Base-by-base conservation (phyloP, 345 rosid species). In the Gossypium raimondii region DNA sequence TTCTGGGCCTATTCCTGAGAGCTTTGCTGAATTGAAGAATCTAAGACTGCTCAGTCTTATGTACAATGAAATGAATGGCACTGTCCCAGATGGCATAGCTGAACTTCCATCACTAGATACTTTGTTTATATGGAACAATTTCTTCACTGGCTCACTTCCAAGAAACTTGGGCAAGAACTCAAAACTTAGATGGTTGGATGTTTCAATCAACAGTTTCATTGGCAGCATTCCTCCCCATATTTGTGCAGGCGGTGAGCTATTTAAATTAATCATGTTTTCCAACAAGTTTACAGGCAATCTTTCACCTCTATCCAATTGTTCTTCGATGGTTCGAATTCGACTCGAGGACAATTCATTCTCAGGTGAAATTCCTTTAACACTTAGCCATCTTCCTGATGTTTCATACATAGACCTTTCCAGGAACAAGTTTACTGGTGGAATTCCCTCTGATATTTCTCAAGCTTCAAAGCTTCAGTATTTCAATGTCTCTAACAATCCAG, bases 61-160 rank as follows among this genome's bases (percentile, higher is more conserved):
- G 97, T 91, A 81, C 76, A 94, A 94, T 82, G 89, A 89, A 50
- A 83, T 94, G 95, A 88, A 84, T 81, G 97, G 98, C 73, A 85
- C 86, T 67, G 85, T 94, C 22, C 94, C 98, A 18, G 84, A 87
- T 76, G 83, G 82, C 24, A 82, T 94, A 67, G 91, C 90, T 18
- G 78, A 85, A 83, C 97, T 94, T 77, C 93, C 98, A 60, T 87
- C 88, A 25, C 80, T 92, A 60, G 98, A 91, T 58, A 89, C 90
- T 66, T 84, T 94, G 47, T 89, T 92, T 34, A 79, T 94, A 73
- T 94, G 98, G 98, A 91, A 87, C 86, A 92, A 92, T 73, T 78
- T 82, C 84, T 92, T 92, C 79, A 77, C 89, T 27, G 98, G 98
- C 0, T 76, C 92, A 69, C 97, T 94, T 80, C 98, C 97, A 11